Percentiles rank a stretch among this genome's conserved stretches.
These are phyloP conservation scores for Melampsora larici-populina DNA, from an alignment of 1,284 basidiomycete species.

Conservation along the genomic window DNA sequence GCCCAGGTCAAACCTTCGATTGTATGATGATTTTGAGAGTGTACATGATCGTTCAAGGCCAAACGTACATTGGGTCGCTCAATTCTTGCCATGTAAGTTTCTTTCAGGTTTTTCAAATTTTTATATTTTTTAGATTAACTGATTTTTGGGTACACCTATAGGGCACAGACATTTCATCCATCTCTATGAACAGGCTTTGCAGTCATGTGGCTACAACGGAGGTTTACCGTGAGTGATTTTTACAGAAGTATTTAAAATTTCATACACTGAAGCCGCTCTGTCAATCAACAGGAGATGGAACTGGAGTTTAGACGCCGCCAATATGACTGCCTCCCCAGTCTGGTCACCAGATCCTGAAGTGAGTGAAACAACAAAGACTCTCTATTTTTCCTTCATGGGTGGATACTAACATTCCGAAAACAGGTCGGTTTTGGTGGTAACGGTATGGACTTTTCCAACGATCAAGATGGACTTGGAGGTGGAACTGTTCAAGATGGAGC, in stretches of 20 bases:
- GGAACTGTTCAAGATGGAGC: conserved; percentile 25
- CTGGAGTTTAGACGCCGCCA: conserved; percentile 23
- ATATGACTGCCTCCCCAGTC: conserved; percentile 16
- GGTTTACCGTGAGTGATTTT: conserved; percentile 23
- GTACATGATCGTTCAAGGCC: conserved; percentile 30
- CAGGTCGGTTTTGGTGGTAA: conserved; percentile 22
- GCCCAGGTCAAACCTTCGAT: not conserved
- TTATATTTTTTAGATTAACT: not conserved
- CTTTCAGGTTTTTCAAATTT: not conserved
- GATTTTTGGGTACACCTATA: not conserved
- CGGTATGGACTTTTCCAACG: not conserved
- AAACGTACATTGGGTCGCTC: conserved; percentile 24
- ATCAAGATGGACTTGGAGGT: not conserved
- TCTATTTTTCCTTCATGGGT: not conserved
- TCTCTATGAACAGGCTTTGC: conserved; percentile 27
- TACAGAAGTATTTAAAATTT: too few relatives aligned
- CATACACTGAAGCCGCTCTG: not conserved
- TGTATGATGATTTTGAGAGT: conserved; percentile 38
- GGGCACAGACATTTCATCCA: conserved; percentile 43
- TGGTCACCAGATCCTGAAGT: conserved; percentile 39
- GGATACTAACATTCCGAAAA: not conserved
- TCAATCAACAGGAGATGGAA: conserved; percentile 26
- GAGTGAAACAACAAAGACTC: not conserved
- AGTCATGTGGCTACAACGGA: conserved; percentile 28
- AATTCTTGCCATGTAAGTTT: conserved; percentile 32